Evolutionary conservation across 1,284 basidiomycete species (phyloP).

Genomic region (Schizophyllum commune): DNA sequence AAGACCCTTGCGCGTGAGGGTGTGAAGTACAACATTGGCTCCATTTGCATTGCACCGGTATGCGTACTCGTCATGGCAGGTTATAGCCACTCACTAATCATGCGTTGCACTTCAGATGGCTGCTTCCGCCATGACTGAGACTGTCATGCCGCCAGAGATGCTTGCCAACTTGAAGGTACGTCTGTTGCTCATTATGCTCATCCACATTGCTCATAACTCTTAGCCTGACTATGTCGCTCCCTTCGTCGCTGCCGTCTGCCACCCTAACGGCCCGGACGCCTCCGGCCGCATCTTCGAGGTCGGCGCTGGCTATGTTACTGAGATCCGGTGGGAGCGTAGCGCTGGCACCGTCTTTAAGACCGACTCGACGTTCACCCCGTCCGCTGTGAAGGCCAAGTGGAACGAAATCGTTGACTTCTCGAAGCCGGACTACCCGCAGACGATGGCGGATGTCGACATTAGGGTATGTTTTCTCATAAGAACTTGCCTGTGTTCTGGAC

Average conservation of each 20-base stretch:
- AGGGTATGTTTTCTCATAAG: conserved; percentile 30
- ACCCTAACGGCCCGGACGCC: conserved; percentile 77
- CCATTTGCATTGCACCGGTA: conserved; percentile 87
- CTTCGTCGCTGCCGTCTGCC: conserved; percentile 74
- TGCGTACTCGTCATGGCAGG: conserved; percentile 16
- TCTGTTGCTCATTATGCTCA: conserved; percentile 3
- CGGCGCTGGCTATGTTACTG: conserved; percentile 90
- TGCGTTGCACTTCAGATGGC: conserved; percentile 52
- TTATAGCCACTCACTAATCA: conserved; percentile 2
- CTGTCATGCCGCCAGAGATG: conserved; percentile 96
- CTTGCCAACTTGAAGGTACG: conserved; percentile 79
- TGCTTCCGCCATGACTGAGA: conserved; percentile 91
- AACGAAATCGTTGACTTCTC: conserved; percentile 77
- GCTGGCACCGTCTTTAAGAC: conserved; percentile 87
- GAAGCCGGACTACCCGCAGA: conserved; percentile 66
- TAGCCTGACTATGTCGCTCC: conserved; percentile 93
- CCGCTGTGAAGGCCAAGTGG: conserved; percentile 86
- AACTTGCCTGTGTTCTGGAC: background rate
- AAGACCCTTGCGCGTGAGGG: conserved; percentile 91
- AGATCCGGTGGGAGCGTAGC: conserved; percentile 91
- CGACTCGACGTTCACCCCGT: conserved; percentile 88
- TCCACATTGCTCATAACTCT: background rate
- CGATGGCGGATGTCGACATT: conserved; percentile 65
- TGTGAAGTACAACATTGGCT: conserved; percentile 88
- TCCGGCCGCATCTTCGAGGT: conserved; percentile 90